Base-by-base conservation (phyloP, 805 yeast genomes). In the Saccharomycopsis schoenii region DNA sequence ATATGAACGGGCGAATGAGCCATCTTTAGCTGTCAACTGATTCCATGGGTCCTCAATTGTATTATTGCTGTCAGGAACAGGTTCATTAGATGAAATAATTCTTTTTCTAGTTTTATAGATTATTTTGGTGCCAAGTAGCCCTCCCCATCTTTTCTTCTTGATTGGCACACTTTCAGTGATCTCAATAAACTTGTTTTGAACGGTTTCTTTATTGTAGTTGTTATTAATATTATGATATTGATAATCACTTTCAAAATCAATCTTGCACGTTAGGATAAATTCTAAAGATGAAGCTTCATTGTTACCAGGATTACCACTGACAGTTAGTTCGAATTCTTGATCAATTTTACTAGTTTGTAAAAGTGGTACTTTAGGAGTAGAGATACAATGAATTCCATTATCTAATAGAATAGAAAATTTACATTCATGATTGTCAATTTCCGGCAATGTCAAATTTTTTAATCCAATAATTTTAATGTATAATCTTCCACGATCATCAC, bases 1-100 rank as follows among this genome's bases (percentile, higher is more conserved):
- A 66, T 86, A 84, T 59, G 88, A 81, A 67, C 93, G 79, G 9
- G 90, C 97, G 77, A 89, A 91, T 41, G 97, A 89, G 1, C 98
- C 98, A 71, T 90, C 96, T 40, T 78, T 77, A 1, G 97, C 97
- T 63, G 90, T 79, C 60, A 81, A 73, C 40, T 76, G 71, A 40
- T 80, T 80, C 86, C 93, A 81, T 1, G 78, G 73, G 73, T 88
- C 96, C n/a, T 47, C 29, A 11, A 12, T 47, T 2, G 3, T 47
- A 47, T 21, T 25, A 24, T 21, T 24, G 21, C 29, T 47, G 10
- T 47, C 21, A 24, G 12, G 4, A 24, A 12, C 34, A 8, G 14
- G 34, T 1, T 79, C 75, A 39, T 80, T 77, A 62, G 76, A 76
- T 1, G 84, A 77, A 6, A 84, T 80, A 62, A 77, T 81, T 65